Evolutionary conservation across 345 rosid species (phyloP), one percentile per base, ranked within the genome.

Genomic region (Salix arbutifolia): DNA sequence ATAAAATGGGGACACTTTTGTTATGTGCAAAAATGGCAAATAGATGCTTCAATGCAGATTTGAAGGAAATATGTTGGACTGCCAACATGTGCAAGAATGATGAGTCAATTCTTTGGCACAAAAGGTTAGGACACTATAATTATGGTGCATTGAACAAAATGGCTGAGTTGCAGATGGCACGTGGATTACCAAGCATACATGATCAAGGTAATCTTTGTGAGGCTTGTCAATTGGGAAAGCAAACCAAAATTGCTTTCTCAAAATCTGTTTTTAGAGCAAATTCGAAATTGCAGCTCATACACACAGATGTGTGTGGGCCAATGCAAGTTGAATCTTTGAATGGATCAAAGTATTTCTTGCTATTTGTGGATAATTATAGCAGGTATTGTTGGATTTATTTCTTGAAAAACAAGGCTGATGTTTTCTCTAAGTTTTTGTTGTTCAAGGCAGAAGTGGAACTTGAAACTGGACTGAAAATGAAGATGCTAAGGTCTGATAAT

Each of bases 1-100:
- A 13, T 0, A 46, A 4, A 16, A 1, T 1, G 0, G 19, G 6
- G 33, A 31, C 33, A 46, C 4, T 46, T 3, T 1, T 48, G 1
- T 1, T 48, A 1, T 48, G 18, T 4, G 0, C 0, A 0, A 16
- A 48, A 2, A 48, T 48, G 19, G 4, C 4, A 17, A 16, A 48
- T 48, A 48, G 6, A 48, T 14, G 19, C 16, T 5, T 48, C 16
- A 48, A 48, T 48, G 5, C 16, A 14, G 19, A 48, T 48, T 48
- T 0, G 19, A 14, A 48, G 4, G 52, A 48, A 48, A 17, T 12
- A 14, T 48, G 52, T 48, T 48, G 4, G 0, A 48, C 6, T 48
- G 5, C 4, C 14, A 46, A 14, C 40, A 37, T 8, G 8, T 37
- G 40, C 9, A 37, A 1, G 9, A 8, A 37, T 31, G 33, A 37